phyloP scores from a whole-genome alignment of 139 green algal species.

The Zygnema circumcarinatum region DNA sequence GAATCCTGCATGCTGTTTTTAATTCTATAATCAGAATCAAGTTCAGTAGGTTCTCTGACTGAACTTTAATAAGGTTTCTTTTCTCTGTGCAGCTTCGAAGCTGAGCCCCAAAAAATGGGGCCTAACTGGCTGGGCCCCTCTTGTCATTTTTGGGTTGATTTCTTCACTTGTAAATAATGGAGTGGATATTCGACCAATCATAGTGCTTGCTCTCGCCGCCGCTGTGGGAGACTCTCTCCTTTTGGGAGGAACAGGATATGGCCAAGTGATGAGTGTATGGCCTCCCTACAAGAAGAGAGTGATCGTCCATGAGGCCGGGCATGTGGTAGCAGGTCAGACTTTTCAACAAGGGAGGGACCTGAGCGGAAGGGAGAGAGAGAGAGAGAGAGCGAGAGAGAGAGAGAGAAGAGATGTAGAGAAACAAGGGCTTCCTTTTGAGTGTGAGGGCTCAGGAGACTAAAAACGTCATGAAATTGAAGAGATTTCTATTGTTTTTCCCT shows the following conservation, averaged over 20 bases:
- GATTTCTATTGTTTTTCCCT: too few species aligned
- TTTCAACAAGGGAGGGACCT: too few species aligned
- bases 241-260: conserved; percentile 31
- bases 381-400: too few species aligned
- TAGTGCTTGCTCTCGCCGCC: conserved; percentile 18
- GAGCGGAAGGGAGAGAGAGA: too few species aligned
- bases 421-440: too few species aligned
- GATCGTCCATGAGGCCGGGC: conserved; percentile 56
- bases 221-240: conserved; percentile 10
- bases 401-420: too few species aligned
- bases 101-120: conserved; percentile 50
- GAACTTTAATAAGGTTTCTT: too few species aligned
- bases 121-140: neutral
- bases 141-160: conserved; percentile 3
- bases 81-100: conserved; percentile 10
- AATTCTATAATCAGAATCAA: too few species aligned
- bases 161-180: conserved; percentile 24
- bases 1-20: too few species aligned
- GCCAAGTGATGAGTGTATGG: conserved; percentile 50
- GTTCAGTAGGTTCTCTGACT: too few species aligned
- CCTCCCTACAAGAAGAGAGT: conserved; percentile 36
- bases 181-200: conserved; percentile 17
- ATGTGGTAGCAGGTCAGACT: conserved; percentile 41
- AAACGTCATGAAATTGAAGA: too few species aligned
- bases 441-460: too few species aligned